Base-by-base conservation (phyloP, 2,329 filamentous ascomycete genomes). In the Aspergillus intermedius region DNA sequence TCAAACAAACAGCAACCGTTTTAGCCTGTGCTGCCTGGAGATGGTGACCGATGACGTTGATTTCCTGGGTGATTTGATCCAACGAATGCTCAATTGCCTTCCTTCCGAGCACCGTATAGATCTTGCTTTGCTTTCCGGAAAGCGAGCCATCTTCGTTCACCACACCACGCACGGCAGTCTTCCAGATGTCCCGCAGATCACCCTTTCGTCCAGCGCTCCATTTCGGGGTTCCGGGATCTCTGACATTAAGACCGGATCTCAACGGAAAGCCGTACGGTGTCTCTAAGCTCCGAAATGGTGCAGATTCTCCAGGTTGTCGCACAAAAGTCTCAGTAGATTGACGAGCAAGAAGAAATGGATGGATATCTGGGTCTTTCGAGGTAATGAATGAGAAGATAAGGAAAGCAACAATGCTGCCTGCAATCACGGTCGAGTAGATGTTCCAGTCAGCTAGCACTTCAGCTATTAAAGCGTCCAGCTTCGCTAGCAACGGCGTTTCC, bases 141-240 rank as follows among this genome's bases (percentile, higher is more conserved):
- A 73, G 64, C 35, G 79, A 77, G 28, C 83, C 84, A 42, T 84
- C 80, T 32, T 83, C 81, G 48, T 83, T 79, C 13, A 79, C 70
- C 7, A 79, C 74, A 44, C 88, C 88, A 48, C 76, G 76, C 8
- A 84, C 76, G 39, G 83, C 86, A 61, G 80, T 80, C 54, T 84
- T 82, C 93, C 93, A 98, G 49, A 98, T 77, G 69, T 98, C 91
- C 47, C 91, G 81, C 55, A 98, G 74, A 60, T 98, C 91, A 41
- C 93, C 93, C 67, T 95, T 84, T 48, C 87, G 83, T 44, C 91
- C 91, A 49, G 79, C 76, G 8, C 86, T 79, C 87, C 91, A 96
- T 70, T 89, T 89, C 42, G 88, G 86, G 42, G 86, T 82, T 40
- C 84, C 86, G 0, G 84, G 73, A 47, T 90, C 86, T 72, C 89